Percentiles rank a stretch among this genome's conserved stretches.
Evolutionary conservation across 139 green algal species (phyloP).

Genomic region (Gonium pectorale): DNA sequence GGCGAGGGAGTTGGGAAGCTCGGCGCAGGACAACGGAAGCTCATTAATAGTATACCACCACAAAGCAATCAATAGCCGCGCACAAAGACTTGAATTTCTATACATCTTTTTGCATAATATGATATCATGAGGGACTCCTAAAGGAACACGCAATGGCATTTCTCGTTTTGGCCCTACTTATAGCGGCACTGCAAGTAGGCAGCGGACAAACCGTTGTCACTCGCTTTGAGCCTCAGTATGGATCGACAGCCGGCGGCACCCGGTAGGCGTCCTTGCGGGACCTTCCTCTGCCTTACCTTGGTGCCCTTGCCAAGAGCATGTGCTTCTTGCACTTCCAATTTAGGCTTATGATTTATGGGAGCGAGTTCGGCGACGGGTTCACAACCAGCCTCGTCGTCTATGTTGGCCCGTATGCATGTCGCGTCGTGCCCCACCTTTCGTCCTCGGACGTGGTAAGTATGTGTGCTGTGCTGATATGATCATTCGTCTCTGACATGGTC

Average conservation of each 20-base stretch:
- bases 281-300: neutral
- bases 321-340: no score
- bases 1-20: no score
- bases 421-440: constrained; percentile 41
- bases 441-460: constrained; percentile 26
- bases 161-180: neutral
- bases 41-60: no score
- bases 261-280: neutral
- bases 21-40: no score
- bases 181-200: neutral
- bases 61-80: no score
- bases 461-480: no score
- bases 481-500: no score
- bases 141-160: no score
- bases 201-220: neutral
- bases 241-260: constrained; percentile 3
- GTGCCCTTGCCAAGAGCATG: no score
- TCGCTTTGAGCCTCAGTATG: neutral
- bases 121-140: no score
- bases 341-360: constrained; percentile 39
- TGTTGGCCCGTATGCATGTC: constrained; percentile 38
- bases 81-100: no score
- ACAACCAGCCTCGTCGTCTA: neutral
- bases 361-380: constrained; percentile 40
- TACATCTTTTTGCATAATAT: no score